Evolutionary conservation across 306 rosid species (phyloP).

Genomic region (Herpetospermum pedunculosum): DNA sequence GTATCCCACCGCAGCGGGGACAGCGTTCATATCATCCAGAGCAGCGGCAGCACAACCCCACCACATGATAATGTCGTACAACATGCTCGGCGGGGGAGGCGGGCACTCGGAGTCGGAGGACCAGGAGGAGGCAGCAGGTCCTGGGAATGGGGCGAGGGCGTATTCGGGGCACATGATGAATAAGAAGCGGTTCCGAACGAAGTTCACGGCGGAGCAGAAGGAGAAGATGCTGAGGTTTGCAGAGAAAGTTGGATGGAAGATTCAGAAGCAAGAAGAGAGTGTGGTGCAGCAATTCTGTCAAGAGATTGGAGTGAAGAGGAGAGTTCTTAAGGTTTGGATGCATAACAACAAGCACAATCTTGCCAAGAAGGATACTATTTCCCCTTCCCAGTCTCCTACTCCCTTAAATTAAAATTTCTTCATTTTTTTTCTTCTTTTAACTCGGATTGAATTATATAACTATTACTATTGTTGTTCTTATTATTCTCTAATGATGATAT

Average conservation of each 20-base stretch:
- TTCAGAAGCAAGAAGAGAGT: conserved; percentile 23
- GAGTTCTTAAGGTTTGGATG: conserved; percentile 31
- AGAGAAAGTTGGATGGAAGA: conserved; percentile 26
- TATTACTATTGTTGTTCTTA: not conserved
- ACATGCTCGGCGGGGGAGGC: conserved; percentile 18
- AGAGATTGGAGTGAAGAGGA: conserved; percentile 26
- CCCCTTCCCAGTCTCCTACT: conserved; percentile 2
- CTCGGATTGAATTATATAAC: not conserved
- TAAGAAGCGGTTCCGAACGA: conserved; percentile 24
- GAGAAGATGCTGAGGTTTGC: conserved; percentile 22
- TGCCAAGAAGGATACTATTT: not conserved
- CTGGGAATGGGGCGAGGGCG: not conserved
- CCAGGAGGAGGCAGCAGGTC: conserved; percentile 24
- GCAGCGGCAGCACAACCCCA: conserved; percentile 25
- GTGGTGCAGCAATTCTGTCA: conserved; percentile 21
- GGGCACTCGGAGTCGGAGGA: conserved; percentile 63
- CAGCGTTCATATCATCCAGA: conserved; percentile 41
- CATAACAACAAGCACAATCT: conserved; percentile 28
- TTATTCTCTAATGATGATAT: not conserved
- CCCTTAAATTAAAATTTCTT: not conserved
- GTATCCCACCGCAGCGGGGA: conserved; percentile 32
- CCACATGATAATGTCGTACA: conserved; percentile 66
- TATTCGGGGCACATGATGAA: not conserved
- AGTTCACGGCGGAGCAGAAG: conserved; percentile 24
- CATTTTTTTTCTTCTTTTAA: not conserved